Percentiles rank a stretch among this genome's conserved stretches.
phyloP scores from a whole-genome alignment of 257 asterid genomes.

The Scutellaria barbata region DNA sequence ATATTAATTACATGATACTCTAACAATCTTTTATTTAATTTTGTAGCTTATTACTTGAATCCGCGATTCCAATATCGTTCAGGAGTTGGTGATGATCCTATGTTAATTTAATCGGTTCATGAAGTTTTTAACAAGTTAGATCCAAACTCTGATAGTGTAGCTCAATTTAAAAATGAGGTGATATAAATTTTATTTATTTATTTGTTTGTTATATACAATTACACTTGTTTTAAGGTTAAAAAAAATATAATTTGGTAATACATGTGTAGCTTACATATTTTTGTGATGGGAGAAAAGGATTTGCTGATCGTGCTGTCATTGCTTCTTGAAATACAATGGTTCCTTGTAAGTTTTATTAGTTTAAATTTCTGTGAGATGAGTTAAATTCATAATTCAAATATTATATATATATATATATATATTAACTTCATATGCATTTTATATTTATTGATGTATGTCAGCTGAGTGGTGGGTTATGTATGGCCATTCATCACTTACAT shows the following conservation, averaged over 20 bases:
- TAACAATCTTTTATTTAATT: too few species aligned
- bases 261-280: not conserved
- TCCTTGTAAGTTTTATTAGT: not conserved
- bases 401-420: not conserved
- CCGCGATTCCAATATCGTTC: not conserved
- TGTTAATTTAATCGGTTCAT: not conserved
- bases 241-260: not conserved
- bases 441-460: not conserved
- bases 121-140: slow-evolving; percentile 1
- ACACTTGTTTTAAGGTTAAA: not conserved
- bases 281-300: slow-evolving; percentile 1
- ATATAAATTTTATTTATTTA: not conserved
- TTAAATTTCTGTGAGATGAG: not conserved
- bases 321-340: not conserved
- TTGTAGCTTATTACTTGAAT: not conserved
- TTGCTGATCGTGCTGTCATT: not conserved
- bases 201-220: not conserved
- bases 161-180: slow-evolving; percentile 11
- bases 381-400: too few species aligned
- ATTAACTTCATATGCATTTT: too few species aligned
- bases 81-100: not conserved
- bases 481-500: not conserved
- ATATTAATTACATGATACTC: not conserved
- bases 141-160: not conserved
- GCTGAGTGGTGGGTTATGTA: not conserved